Evolutionary conservation across 2,329 filamentous ascomycete genomes (phyloP).

Genomic region (Ophiosphaerella korrae): DNA sequence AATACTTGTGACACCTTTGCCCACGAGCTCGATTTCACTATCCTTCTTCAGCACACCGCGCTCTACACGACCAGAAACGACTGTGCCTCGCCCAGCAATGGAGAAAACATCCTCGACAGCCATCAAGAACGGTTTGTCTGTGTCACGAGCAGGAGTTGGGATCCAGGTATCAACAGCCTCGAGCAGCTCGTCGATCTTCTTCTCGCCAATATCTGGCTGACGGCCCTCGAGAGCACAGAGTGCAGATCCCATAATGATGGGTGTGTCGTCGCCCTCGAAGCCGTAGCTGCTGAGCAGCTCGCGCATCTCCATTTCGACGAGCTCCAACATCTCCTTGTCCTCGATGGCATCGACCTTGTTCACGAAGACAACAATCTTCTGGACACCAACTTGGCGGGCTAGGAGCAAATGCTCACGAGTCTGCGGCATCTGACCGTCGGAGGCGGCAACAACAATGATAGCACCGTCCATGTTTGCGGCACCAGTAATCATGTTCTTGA

Average conservation of each 20-base stretch:
- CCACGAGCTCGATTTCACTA: slow-evolving; percentile 90
- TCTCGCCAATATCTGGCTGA: slow-evolving; percentile 80
- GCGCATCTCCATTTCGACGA: slow-evolving; percentile 99
- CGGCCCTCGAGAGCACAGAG: slow-evolving; percentile 90
- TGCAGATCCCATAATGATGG: slow-evolving; percentile 95
- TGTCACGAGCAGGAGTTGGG: slow-evolving; percentile 88
- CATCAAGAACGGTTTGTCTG: slow-evolving; percentile 99
- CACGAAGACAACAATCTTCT: slow-evolving; percentile 98
- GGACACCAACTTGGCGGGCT: slow-evolving; percentile 96
- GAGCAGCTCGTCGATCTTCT: slow-evolving; percentile 92
- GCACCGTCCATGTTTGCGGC: slow-evolving; percentile 99
- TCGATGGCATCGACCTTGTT: slow-evolving; percentile 99
- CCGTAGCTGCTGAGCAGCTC: slow-evolving; percentile 91
- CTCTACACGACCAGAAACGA: slow-evolving; percentile 96
- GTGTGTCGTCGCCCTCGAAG: slow-evolving; percentile 97
- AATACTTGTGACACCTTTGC: slow-evolving; percentile 79
- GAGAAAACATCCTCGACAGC: slow-evolving; percentile 76
- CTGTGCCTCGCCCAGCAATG: slow-evolving; percentile 83
- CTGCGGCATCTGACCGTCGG: slow-evolving; percentile 99
- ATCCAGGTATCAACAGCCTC: slow-evolving; percentile 93
- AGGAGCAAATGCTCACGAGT: slow-evolving; percentile 97
- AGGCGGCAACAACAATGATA: slow-evolving; percentile 97
- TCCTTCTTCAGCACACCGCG: slow-evolving; percentile 94
- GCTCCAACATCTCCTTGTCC: slow-evolving; percentile 99
- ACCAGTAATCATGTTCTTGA: slow-evolving; percentile 99